Percentiles rank a stretch among this genome's conserved stretches.
Evolutionary conservation across 345 rosid species (phyloP).

Genomic region (Boechera stricta): DNA sequence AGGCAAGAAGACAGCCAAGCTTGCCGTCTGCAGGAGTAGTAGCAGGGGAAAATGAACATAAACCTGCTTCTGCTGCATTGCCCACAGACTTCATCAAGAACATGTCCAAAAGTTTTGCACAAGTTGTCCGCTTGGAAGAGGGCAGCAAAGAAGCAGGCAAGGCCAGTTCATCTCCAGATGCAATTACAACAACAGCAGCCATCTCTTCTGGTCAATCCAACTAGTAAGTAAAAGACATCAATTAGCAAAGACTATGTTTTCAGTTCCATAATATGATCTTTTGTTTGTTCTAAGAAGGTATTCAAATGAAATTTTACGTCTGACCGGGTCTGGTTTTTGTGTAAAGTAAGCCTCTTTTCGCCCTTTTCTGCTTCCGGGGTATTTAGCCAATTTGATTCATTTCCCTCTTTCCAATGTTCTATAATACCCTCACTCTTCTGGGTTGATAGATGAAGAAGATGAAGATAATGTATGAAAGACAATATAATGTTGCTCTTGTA

Average conservation of each 20-base stretch:
- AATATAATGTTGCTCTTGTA: conserved; percentile 53
- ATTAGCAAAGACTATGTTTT: conserved; percentile 43
- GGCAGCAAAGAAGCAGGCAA: conserved; percentile 56
- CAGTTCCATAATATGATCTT: conserved; percentile 41
- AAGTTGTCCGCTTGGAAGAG: conserved; percentile 73
- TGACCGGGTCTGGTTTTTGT: conserved; percentile 46
- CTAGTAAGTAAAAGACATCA: conserved; percentile 51
- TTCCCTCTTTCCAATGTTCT: conserved; percentile 42
- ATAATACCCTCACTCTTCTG: conserved; percentile 35
- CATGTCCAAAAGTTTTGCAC: conserved; percentile 82
- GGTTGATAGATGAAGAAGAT: conserved; percentile 39
- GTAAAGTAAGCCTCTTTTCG: conserved; percentile 54
- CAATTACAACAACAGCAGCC: conserved; percentile 36
- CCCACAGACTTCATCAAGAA: conserved; percentile 68
- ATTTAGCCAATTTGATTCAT: conserved; percentile 43
- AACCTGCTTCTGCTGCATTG: conserved; percentile 49
- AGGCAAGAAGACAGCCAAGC: conserved; percentile 71
- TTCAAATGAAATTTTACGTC: conserved; percentile 44
- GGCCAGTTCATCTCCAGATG: conserved; percentile 54
- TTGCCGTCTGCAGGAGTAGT: conserved; percentile 51
- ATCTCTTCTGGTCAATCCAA: conserved; percentile 56
- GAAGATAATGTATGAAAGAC: conserved; percentile 41
- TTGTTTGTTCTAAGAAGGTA: conserved; percentile 48
- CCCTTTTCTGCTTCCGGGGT: conserved; percentile 44
- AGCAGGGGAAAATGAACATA: conserved; percentile 63